Evolutionary conservation across 192 early-diverging fungal genomes (phyloP).

Genomic region (Phycomyces nitens): DNA sequence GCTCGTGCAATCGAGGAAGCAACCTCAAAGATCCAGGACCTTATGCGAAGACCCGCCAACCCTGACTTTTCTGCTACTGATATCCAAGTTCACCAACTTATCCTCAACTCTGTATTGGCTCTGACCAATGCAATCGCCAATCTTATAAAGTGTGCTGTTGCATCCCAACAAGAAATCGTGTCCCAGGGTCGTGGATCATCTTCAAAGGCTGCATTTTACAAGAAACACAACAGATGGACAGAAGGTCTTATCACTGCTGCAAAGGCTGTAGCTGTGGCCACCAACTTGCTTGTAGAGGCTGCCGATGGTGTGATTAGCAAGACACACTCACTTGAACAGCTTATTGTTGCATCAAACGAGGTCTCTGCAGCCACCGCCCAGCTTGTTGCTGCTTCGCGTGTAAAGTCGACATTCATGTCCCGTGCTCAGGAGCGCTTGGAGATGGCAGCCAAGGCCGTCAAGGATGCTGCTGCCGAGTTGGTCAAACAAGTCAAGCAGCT

Average conservation of each 20-base stretch:
- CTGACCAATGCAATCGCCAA: conserved; percentile 93
- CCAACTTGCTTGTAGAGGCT: conserved; percentile 86
- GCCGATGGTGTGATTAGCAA: conserved; percentile 94
- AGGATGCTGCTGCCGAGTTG: conserved; percentile 84
- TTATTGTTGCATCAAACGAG: conserved; percentile 97
- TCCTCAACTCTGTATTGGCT: conserved; percentile 87
- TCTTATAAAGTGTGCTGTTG: conserved; percentile 91
- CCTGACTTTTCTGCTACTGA: conserved; percentile 65
- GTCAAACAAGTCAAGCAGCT: conserved; percentile 90
- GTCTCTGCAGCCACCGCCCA: conserved; percentile 95
- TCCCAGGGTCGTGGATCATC: conserved; percentile 81
- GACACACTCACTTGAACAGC: conserved; percentile 87
- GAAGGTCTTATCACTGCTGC: conserved; percentile 97
- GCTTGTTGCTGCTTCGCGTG: conserved; percentile 92
- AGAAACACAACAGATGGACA: conserved; percentile 99
- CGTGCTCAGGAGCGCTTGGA: conserved; percentile 94
- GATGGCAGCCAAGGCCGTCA: conserved; percentile 88
- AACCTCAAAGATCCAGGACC: conserved; percentile 70
- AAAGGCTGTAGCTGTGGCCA: conserved; percentile 91
- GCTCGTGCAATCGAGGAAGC: conserved; percentile 92
- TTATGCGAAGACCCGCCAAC: conserved; percentile 77
- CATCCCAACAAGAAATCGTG: conserved; percentile 96
- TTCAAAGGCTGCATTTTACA: conserved; percentile 89
- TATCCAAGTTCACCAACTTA: conserved; percentile 86
- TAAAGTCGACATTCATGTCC: conserved; percentile 89